These are phyloP conservation scores for Euptelea pleiosperma DNA, from an alignment of 164 flowering plant genomes.

Conservation along the genomic window DNA sequence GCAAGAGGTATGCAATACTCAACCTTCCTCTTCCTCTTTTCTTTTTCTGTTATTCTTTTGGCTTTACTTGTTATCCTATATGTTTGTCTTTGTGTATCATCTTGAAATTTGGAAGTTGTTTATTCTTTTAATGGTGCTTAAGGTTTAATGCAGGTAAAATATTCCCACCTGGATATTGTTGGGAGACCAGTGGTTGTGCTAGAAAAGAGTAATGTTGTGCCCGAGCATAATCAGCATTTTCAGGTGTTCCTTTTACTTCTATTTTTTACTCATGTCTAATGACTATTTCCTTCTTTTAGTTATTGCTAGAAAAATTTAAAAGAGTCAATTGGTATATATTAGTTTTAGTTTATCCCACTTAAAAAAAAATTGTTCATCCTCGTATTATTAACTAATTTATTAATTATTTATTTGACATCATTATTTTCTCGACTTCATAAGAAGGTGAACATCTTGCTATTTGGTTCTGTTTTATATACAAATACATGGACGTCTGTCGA, in stretches of 20 bases:
- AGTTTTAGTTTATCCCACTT: too few species aligned
- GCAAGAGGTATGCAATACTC: conserved; percentile 55
- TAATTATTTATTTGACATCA: too few species aligned
- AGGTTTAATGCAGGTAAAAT: conserved; percentile 51
- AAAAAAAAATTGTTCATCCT: too few species aligned
- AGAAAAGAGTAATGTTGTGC: conserved; percentile 71
- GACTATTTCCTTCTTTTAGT: too few species aligned
- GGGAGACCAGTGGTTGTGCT: conserved; percentile 90
- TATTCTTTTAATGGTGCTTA: conserved; percentile 4
- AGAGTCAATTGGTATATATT: too few species aligned
- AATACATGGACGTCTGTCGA: too few species aligned
- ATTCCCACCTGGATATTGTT: conserved; percentile 76
- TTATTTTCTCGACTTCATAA: too few species aligned
- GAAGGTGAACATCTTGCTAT: too few species aligned
- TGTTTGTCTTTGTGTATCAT: not conserved
- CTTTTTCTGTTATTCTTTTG: not conserved
- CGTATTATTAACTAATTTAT: too few species aligned
- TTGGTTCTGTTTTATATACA: too few species aligned
- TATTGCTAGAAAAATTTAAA: too few species aligned
- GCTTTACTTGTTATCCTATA: not conserved
- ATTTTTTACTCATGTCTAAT: too few species aligned
- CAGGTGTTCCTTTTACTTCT: conserved; percentile 49
- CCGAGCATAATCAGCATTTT: conserved; percentile 82
- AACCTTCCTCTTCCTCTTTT: not conserved
- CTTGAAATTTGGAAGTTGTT: not conserved